A percentile compares a stretch with the other conserved stretches of the same genome.
Evolutionary conservation across 176 grass and related monocot genomes (phyloP).

Genomic region (Aegilops longissima): DNA sequence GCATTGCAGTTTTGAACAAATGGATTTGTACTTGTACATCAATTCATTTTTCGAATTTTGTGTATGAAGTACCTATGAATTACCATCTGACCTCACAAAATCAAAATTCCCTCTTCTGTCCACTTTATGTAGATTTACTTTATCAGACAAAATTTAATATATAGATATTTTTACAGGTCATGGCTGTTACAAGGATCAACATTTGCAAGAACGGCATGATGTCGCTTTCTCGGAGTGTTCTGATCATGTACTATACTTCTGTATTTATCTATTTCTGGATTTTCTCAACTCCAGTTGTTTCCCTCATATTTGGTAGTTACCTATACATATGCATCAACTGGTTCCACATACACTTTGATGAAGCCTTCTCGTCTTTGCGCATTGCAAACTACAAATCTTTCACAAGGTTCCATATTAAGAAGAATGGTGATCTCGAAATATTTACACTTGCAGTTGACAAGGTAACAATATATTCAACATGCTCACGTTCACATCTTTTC

Average conservation of each 20-base stretch:
- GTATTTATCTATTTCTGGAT: conserved; percentile 97
- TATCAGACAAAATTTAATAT: conserved; percentile 25
- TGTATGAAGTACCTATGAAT: neutral
- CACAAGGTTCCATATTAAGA: conserved; percentile 88
- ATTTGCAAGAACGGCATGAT: conserved; percentile 82
- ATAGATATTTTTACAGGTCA: conserved; percentile 41
- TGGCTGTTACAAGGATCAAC: conserved; percentile 74
- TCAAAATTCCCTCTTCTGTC: neutral
- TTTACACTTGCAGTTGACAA: conserved; percentile 96
- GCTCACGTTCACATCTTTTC: neutral
- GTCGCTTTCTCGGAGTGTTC: conserved; percentile 60
- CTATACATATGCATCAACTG: conserved; percentile 96
- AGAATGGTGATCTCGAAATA: conserved; percentile 76
- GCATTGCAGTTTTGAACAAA: neutral
- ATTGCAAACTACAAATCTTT: conserved; percentile 98
- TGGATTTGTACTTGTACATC: neutral
- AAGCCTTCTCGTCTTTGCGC: conserved; percentile 93
- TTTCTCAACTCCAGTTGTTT: conserved; percentile 90
- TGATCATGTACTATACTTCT: conserved; percentile 83
- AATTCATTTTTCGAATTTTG: neutral
- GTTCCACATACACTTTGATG: conserved; percentile 96
- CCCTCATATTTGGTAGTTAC: conserved; percentile 95
- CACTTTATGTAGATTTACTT: conserved; percentile 19
- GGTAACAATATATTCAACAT: conserved; percentile 44
- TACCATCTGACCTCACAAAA: neutral